Evolutionary conservation across 768 basidiomycete species (phyloP).

Genomic region (Leucosporidium yakuticum): DNA sequence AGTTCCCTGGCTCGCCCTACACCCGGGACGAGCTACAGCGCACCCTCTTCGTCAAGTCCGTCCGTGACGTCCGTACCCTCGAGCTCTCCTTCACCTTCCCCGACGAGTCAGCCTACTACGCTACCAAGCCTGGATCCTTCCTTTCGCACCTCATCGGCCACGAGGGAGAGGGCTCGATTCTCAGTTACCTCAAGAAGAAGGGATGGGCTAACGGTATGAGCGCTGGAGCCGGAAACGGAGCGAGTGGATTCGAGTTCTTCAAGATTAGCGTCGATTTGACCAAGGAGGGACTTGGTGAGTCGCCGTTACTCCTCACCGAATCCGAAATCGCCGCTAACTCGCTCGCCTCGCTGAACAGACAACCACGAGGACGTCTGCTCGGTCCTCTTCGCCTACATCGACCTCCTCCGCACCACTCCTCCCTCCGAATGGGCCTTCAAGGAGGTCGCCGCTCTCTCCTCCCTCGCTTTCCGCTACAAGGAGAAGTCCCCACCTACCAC

Average conservation of each 20-base stretch:
- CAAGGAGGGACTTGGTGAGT: slow-evolving; percentile 74
- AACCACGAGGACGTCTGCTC: slow-evolving; percentile 67
- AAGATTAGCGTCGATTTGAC: slow-evolving; percentile 77
- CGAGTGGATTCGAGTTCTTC: slow-evolving; percentile 74
- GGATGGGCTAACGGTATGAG: slow-evolving; percentile 50
- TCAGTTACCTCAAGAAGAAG: slow-evolving; percentile 72
- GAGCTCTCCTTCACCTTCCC: slow-evolving; percentile 48
- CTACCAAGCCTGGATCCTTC: slow-evolving; percentile 74
- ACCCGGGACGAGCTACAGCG: slow-evolving; percentile 32
- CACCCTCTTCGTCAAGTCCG: slow-evolving; percentile 45
- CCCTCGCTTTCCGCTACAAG: slow-evolving; percentile 73
- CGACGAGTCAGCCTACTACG: slow-evolving; percentile 42
- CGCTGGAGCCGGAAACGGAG: slow-evolving; percentile 62
- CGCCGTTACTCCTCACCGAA: not conserved
- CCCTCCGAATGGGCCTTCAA: slow-evolving; percentile 59
- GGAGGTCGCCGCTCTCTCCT: slow-evolving; percentile 65
- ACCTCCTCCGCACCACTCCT: slow-evolving; percentile 44
- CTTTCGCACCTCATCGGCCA: slow-evolving; percentile 67
- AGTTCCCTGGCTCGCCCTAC: slow-evolving; percentile 37
- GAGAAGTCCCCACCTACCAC: slow-evolving; percentile 75
- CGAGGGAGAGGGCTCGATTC: slow-evolving; percentile 65
- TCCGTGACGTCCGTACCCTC: slow-evolving; percentile 45
- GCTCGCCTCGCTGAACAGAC: slow-evolving; percentile 47
- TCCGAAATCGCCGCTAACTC: not conserved
- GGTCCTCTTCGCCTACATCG: slow-evolving; percentile 66